A percentile compares a stretch with the other conserved stretches of the same genome.
phyloP scores from a whole-genome alignment of 768 basidiomycete species.

The Termitomyces sp. region DNA sequence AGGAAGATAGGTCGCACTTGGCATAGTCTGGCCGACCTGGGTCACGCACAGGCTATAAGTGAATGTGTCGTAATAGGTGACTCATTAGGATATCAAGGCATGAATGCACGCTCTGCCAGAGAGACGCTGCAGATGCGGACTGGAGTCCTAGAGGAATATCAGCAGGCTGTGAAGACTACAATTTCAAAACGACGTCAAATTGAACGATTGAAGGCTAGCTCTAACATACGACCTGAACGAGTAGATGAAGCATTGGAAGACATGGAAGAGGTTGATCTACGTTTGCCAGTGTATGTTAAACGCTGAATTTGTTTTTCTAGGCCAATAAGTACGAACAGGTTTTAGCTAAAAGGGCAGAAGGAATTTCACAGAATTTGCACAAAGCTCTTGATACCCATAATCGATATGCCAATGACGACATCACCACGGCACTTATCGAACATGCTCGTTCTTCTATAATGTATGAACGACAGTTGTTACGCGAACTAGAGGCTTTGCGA shows the following conservation, averaged over 20 bases:
- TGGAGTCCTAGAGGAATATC: constrained; percentile 89
- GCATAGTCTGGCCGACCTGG: constrained; percentile 84
- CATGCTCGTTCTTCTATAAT: constrained; percentile 89
- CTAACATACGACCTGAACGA: constrained; percentile 77
- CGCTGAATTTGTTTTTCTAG: constrained; percentile 32
- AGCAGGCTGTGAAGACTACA: constrained; percentile 85
- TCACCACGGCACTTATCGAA: constrained; percentile 85
- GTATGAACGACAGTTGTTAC: constrained; percentile 84
- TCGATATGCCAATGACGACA: constrained; percentile 83
- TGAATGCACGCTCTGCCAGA: constrained; percentile 96
- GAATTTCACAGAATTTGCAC: constrained; percentile 92
- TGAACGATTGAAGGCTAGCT: constrained; percentile 80
- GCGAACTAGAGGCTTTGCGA: constrained; percentile 81
- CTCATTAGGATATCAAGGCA: constrained; percentile 90
- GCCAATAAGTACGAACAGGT: constrained; percentile 87
- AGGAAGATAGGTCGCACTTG: constrained; percentile 82
- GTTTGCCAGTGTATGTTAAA: background rate
- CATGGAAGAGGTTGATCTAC: constrained; percentile 70
- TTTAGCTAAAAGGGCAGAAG: constrained; percentile 79
- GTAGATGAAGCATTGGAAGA: constrained; percentile 92
- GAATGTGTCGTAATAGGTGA: constrained; percentile 97
- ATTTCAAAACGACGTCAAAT: constrained; percentile 92
- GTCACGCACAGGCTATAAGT: constrained; percentile 86
- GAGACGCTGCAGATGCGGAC: constrained; percentile 90
- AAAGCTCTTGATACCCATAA: constrained; percentile 81